phyloP scores from a whole-genome alignment of 2,329 filamentous ascomycete species.

The Ramularia endophylla region DNA sequence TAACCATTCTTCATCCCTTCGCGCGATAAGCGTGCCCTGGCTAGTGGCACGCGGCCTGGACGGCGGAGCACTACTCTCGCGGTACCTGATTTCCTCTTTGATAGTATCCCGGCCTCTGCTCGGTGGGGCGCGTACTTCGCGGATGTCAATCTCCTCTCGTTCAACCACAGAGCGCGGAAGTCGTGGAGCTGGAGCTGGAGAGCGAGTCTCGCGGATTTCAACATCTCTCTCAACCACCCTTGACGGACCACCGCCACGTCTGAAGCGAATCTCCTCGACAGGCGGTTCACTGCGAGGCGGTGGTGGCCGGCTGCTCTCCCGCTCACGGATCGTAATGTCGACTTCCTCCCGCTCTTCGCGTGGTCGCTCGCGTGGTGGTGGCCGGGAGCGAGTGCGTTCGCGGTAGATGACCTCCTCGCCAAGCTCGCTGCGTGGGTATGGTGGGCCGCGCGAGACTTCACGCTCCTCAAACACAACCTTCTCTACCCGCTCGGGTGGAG shows the following conservation, averaged over 20 bases:
- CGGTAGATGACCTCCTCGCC: slow-evolving; percentile 36
- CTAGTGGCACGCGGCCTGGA: slow-evolving; percentile 26
- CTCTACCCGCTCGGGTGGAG: slow-evolving; percentile 35
- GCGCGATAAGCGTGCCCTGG: slow-evolving; percentile 31
- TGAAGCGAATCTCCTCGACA: slow-evolving; percentile 45
- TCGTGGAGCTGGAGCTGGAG: slow-evolving; percentile 20
- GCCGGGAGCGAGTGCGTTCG: slow-evolving; percentile 32
- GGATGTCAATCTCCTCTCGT: slow-evolving; percentile 35
- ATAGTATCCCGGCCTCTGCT: slow-evolving; percentile 15
- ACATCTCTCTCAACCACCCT: slow-evolving; percentile 27
- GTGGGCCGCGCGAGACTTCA: slow-evolving; percentile 20
- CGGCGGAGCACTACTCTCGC: slow-evolving; percentile 29
- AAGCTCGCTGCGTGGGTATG: slow-evolving; percentile 23
- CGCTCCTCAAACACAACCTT: slow-evolving; percentile 34
- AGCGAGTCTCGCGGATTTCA: slow-evolving; percentile 21
- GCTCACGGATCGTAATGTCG: slow-evolving; percentile 30
- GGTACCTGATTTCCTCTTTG: slow-evolving; percentile 31
- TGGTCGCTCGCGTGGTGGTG: slow-evolving; percentile 17
- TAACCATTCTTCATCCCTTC: slow-evolving; percentile 32
- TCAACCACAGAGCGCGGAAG: slow-evolving; percentile 16
- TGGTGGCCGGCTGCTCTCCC: slow-evolving; percentile 21
- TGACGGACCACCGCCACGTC: slow-evolving; percentile 31
- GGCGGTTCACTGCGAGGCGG: slow-evolving; percentile 29
- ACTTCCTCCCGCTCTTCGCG: slow-evolving; percentile 31
- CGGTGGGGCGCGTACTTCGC: slow-evolving; percentile 23